A percentile compares a stretch with the other conserved stretches of the same genome.
Conservation (phyloP, 2,329 filamentous ascomycete species). For the Talaromyces sp. region DNA sequence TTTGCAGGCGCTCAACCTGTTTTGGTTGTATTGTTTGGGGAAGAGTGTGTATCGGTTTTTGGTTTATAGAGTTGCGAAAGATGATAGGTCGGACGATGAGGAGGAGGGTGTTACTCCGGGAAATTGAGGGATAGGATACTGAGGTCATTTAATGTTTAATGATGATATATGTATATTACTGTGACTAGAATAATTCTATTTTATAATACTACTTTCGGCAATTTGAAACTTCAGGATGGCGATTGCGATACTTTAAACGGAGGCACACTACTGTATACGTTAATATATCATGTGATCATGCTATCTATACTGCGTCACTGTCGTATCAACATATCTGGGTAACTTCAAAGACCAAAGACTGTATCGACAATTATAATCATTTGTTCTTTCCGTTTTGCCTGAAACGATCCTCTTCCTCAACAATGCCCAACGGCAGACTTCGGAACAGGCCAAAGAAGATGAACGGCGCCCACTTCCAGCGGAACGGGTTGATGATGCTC, state of each 20-base stretch:
- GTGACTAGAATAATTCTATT: neutral
- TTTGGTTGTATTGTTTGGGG: conserved; percentile 17
- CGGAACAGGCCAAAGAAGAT: conserved; percentile 74
- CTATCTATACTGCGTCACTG: neutral
- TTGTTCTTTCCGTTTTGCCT: conserved; percentile 25
- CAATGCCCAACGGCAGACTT: conserved; percentile 62
- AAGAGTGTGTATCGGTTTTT: conserved; percentile 12
- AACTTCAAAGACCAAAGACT: neutral
- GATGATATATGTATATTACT: neutral
- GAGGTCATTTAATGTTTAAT: neutral
- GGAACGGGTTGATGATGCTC: conserved; percentile 74
- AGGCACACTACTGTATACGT: neutral
- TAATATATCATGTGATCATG: neutral
- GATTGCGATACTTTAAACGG: no score
- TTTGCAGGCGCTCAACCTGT: conserved; percentile 14
- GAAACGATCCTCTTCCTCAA: conserved; percentile 62
- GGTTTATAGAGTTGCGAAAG: conserved; percentile 9
- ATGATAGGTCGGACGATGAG: conserved; percentile 18
- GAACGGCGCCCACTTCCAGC: conserved; percentile 87
- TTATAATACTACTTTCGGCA: neutral
- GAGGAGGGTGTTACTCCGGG: neutral
- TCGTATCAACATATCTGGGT: neutral
- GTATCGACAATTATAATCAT: neutral
- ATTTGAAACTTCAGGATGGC: no score
- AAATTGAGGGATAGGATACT: neutral